Conservation (phyloP, 495 filamentous ascomycete genomes). For the Ascobolus immersus region DNA sequence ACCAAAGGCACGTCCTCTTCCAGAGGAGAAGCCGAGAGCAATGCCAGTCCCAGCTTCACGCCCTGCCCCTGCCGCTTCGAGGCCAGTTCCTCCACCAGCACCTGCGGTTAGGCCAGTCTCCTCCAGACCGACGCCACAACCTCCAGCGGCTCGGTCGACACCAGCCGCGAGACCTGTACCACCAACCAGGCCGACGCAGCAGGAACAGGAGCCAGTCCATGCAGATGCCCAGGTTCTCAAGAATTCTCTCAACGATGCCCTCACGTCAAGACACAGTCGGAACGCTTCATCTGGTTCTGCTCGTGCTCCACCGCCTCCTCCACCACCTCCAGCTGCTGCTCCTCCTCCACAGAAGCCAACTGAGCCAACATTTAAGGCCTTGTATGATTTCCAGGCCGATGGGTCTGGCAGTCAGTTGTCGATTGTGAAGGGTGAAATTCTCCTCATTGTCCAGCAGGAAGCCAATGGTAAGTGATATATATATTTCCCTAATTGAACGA, state of each 20-base stretch:
- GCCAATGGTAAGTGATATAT: conserved; percentile 43
- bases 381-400: conserved; percentile 71
- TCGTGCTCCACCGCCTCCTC: conserved; percentile 35
- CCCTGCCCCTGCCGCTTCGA: conserved; percentile 20
- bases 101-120: conserved; percentile 19
- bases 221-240: no score
- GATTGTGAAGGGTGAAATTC: conserved; percentile 47
- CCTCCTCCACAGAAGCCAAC: conserved; percentile 35
- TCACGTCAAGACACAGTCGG: no score
- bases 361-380: conserved; percentile 54
- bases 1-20: conserved; percentile 32
- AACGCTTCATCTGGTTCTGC: conserved; percentile 22
- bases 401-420: conserved; percentile 53
- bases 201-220: conserved; percentile 13
- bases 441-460: conserved; percentile 74
- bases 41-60: conserved; percentile 19
- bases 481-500: background rate
- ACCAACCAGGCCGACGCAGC: no score
- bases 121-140: background rate
- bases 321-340: conserved; percentile 46
- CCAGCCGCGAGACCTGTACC: background rate
- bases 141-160: background rate
- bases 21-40: conserved; percentile 5
- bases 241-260: no score
- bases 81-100: conserved; percentile 23